Evolutionary conservation across 441 rosid species (phyloP).

Genomic region (Populus hybrid): DNA sequence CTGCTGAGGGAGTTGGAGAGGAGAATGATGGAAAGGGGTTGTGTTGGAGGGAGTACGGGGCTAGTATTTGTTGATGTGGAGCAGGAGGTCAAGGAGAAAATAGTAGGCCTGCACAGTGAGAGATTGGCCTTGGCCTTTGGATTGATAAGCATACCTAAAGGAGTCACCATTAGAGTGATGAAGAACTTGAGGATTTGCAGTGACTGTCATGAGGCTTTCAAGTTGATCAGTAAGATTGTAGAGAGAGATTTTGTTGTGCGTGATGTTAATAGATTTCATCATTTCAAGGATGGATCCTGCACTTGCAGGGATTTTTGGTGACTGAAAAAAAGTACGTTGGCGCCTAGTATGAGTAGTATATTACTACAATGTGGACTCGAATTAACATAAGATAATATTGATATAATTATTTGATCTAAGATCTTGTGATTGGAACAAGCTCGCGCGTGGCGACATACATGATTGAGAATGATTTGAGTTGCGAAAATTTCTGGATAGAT

Average conservation of each 20-base stretch:
- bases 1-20: constrained; percentile 48
- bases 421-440: no score
- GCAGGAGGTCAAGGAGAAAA: constrained; percentile 37
- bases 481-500: no score
- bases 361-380: not conserved
- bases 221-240: constrained; percentile 63
- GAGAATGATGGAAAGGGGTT: constrained; percentile 56
- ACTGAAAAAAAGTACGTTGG: not conserved
- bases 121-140: constrained; percentile 71
- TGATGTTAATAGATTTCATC: constrained; percentile 84
- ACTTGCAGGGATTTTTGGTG: constrained; percentile 80
- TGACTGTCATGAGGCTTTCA: constrained; percentile 75
- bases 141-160: constrained; percentile 49
- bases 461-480: no score
- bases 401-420: no score
- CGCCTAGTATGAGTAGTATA: not conserved
- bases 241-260: constrained; percentile 58
- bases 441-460: no score
- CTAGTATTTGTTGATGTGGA: constrained; percentile 50
- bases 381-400: no score
- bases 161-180: constrained; percentile 59
- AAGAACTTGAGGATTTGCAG: constrained; percentile 80
- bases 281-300: constrained; percentile 61
- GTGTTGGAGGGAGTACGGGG: constrained; percentile 34
- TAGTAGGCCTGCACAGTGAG: constrained; percentile 58